Base-by-base conservation (phyloP, 2,329 filamentous ascomycete species). In the Madurella fahalii region DNA sequence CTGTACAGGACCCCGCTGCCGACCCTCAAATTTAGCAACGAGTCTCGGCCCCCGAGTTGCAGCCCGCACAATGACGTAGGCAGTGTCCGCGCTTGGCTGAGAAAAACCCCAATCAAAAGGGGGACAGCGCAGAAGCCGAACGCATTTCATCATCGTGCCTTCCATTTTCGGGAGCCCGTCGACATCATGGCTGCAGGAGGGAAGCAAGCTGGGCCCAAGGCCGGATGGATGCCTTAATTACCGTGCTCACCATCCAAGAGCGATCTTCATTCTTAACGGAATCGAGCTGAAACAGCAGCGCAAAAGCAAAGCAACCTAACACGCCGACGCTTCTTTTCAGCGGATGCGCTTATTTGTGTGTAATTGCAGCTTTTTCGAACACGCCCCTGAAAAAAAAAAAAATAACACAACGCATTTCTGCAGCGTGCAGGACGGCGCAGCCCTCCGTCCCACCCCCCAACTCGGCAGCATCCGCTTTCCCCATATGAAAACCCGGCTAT, bases 131-230 rank as follows among this genome's bases (percentile, higher is more conserved):
- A 30, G 40, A 34, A 18, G 7, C 11, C 31, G 37, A 15, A 16
- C 18, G 34, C 16, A 58, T 57, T 54, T 54, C 51, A 57, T 57
- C 52, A 55, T 54, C 46, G 37, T 49, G 55, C 40, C 40, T 52
- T 55, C 52, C 45, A 9, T 18, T 41, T 45, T 47, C 17, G 40
- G 43, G 40, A 17, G 15, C 32, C 15, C 9, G 18, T 39, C 39
- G 17, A 45, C n/a, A 43, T 45, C 16, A 15, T 40, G 37, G 16
- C 20, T 32, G n/a, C 25, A 47, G 39, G 20, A 46, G 13, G 11
- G 25, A 25, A 25, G 25, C 25, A 25, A 25, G 25, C 25, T 25
- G 25, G 25, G 7, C 25, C 25, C 25, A 25, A 25, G 25, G 4
- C 25, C 25, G 25, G 25, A 25, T 25, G 25, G 25, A 4, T 25